These are phyloP conservation scores for Calonectria leucothoes DNA, from an alignment of 2,329 filamentous ascomycete genomes.

Conservation along the genomic window DNA sequence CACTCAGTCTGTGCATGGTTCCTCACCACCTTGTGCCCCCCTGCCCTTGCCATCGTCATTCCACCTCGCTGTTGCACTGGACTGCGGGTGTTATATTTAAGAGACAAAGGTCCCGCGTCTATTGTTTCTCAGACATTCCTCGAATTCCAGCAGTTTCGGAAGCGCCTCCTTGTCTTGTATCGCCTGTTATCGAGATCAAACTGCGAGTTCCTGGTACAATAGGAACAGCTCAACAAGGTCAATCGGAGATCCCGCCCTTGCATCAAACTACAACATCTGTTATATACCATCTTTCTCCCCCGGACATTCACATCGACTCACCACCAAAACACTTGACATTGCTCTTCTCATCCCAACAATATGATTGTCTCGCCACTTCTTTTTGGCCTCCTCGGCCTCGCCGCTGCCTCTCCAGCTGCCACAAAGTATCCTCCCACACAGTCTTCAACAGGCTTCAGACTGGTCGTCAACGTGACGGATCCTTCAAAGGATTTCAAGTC, in stretches of 20 bases:
- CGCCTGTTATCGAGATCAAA: background rate
- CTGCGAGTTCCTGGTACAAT: too few species aligned
- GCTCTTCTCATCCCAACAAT: background rate
- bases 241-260: too few species aligned
- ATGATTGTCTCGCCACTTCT: slow-evolving; percentile 40
- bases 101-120: background rate
- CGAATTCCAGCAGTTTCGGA: background rate
- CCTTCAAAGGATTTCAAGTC: slow-evolving; percentile 51
- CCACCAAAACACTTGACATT: background rate
- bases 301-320: background rate
- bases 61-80: background rate
- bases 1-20: background rate
- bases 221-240: too few species aligned
- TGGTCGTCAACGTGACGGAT: slow-evolving; percentile 59
- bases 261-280: too few species aligned
- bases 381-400: slow-evolving; percentile 40
- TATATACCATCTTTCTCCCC: background rate
- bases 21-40: background rate
- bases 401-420: slow-evolving; percentile 35
- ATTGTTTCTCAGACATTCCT: background rate
- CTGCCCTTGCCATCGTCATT: background rate
- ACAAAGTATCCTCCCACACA: slow-evolving; percentile 24
- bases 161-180: background rate
- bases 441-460: slow-evolving; percentile 50
- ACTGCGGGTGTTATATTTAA: background rate